Conservation (phyloP, 345 rosid genomes). For the Corymbia maculata region DNA sequence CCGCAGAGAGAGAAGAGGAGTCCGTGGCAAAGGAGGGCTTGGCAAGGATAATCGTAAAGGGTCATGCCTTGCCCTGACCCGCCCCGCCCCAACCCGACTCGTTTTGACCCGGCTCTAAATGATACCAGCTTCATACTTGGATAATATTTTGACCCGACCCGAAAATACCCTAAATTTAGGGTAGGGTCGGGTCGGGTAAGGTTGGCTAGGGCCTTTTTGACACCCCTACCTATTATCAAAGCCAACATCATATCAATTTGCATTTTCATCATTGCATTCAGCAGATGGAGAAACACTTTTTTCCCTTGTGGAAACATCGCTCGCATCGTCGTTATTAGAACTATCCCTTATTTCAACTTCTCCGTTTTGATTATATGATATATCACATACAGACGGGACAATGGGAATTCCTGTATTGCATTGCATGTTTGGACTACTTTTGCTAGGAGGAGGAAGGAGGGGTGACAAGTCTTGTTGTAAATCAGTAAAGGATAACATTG, state of each 20-base stretch:
- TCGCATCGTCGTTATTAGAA: slow-evolving; percentile 38
- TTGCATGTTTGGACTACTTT: slow-evolving; percentile 39
- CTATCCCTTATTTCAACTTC: slow-evolving; percentile 70
- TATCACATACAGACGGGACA: slow-evolving; percentile 38
- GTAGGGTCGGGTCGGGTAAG: too few relatives aligned
- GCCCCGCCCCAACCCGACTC: too few relatives aligned
- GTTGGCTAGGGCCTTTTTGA: too few relatives aligned
- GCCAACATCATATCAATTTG: slow-evolving; percentile 36
- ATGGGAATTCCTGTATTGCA: slow-evolving; percentile 46
- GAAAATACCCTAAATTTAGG: too few relatives aligned
- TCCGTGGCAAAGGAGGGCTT: too few relatives aligned
- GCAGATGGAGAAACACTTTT: slow-evolving; percentile 43
- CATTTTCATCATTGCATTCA: slow-evolving; percentile 43
- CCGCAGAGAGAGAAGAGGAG: too few relatives aligned
- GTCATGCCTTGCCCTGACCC: too few relatives aligned
- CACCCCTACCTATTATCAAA: slow-evolving; percentile 43
- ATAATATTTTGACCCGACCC: too few relatives aligned
- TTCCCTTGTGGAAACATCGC: slow-evolving; percentile 43
- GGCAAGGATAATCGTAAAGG: too few relatives aligned
- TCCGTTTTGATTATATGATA: slow-evolving; percentile 29
- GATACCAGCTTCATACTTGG: too few relatives aligned
- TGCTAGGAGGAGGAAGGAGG: slow-evolving; percentile 49
- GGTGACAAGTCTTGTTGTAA: slow-evolving; percentile 34
- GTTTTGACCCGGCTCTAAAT: too few relatives aligned
- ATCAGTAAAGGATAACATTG: slow-evolving; percentile 78